phyloP scores from a whole-genome alignment of 305 asterid genomes.

The Nicotiana rustica region DNA sequence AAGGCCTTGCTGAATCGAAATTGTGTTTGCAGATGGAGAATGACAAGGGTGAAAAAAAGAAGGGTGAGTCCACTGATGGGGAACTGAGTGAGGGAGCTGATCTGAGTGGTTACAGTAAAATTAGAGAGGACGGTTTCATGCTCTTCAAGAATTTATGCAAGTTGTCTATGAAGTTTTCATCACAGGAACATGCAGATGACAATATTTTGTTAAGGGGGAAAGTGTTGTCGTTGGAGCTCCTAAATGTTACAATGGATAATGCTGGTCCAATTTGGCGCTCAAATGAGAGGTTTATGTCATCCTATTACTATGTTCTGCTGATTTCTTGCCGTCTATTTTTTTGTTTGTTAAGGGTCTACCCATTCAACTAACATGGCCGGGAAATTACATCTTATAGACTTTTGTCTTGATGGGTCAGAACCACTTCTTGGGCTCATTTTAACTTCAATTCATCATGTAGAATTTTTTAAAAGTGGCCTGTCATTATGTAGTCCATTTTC shows the following conservation, averaged over 20 bases:
- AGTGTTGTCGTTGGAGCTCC: conserved; percentile 90
- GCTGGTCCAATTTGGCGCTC: conserved; percentile 94
- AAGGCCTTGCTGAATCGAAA: conserved; percentile 55
- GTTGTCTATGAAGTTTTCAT: conserved; percentile 92
- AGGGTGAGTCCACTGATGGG: conserved; percentile 46
- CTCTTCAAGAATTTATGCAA: conserved; percentile 96
- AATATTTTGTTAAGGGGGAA: conserved; percentile 96
- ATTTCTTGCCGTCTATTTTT: neutral
- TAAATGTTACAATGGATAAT: conserved; percentile 85
- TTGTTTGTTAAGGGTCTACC: conserved; percentile 7
- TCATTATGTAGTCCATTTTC: too few relatives aligned
- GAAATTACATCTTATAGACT: neutral
- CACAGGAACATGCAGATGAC: conserved; percentile 88
- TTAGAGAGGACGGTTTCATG: conserved; percentile 89
- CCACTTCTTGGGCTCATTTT: too few relatives aligned
- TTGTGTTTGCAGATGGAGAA: conserved; percentile 50
- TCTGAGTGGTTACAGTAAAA: conserved; percentile 65
- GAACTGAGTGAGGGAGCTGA: conserved; percentile 47
- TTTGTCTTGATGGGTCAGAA: too few relatives aligned
- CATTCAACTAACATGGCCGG: neutral
- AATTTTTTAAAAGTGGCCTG: too few relatives aligned
- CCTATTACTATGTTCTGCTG: conserved; percentile 24
- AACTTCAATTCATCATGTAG: too few relatives aligned
- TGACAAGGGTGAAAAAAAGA: conserved; percentile 51
- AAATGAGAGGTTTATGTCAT: conserved; percentile 76